Conservation (phyloP, 306 rosid species). For the Fragaria nilgerrensis region DNA sequence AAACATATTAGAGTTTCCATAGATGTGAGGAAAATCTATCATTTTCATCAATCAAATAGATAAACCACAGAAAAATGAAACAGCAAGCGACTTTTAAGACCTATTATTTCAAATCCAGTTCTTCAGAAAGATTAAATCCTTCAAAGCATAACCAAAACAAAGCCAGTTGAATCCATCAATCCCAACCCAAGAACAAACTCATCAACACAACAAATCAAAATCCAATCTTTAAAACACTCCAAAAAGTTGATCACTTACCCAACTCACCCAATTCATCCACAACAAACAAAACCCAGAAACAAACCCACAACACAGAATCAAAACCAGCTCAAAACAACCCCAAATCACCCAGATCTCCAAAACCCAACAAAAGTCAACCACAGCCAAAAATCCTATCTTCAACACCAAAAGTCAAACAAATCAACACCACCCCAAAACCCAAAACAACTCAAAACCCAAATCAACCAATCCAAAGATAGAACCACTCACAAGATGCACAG, state of each 20-base stretch:
- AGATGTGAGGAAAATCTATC: neutral
- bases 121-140: neutral
- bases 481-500: conserved; percentile 69
- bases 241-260: neutral
- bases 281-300: conserved; percentile 13
- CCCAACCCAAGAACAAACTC: neutral
- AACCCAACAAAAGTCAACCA: conserved; percentile 10
- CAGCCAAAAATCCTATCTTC: neutral
- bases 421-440: neutral
- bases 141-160: neutral
- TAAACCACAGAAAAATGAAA: neutral
- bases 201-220: conserved; percentile 13
- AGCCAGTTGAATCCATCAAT: neutral
- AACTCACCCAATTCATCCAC: conserved; percentile 16
- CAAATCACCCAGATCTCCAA: conserved; percentile 40
- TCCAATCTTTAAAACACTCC: conserved; percentile 1
- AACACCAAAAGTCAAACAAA: conserved; percentile 8
- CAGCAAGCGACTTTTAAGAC: neutral
- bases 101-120: neutral
- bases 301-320: neutral
- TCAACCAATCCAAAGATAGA: neutral
- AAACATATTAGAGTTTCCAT: neutral
- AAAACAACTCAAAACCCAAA: neutral
- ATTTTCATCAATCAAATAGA: neutral
- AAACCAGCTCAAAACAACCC: conserved; percentile 17